Evolutionary conservation across 2,329 filamentous ascomycete species (phyloP).

Genomic region (Aureobasidium musti): DNA sequence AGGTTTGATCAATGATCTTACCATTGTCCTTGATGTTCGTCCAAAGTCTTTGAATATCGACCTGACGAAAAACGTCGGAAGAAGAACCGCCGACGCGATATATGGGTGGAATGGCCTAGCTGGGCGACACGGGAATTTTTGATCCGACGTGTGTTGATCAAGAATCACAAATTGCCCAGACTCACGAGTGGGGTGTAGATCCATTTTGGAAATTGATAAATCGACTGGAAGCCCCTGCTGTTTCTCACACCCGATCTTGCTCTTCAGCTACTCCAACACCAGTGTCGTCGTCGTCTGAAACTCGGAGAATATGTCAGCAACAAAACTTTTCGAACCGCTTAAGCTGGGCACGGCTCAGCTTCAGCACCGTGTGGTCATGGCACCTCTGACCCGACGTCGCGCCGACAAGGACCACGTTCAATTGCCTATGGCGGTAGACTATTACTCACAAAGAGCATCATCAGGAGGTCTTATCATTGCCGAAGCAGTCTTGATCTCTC

Average conservation of each 20-base stretch:
- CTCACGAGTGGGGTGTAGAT: not conserved
- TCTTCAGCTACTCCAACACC: not conserved
- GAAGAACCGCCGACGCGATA: not conserved
- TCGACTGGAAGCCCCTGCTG: not conserved
- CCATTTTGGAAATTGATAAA: not conserved
- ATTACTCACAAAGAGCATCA: slow-evolving; percentile 33
- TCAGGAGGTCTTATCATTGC: slow-evolving; percentile 61
- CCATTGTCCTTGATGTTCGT: too few relatives aligned
- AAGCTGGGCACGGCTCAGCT: slow-evolving; percentile 48
- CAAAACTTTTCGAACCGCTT: slow-evolving; percentile 47
- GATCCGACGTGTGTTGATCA: too few relatives aligned
- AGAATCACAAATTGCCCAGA: not conserved
- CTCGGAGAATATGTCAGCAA: slow-evolving; percentile 5
- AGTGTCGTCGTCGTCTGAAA: not conserved
- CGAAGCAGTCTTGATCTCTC: slow-evolving; percentile 58
- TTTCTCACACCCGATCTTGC: not conserved
- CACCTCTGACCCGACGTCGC: slow-evolving; percentile 57
- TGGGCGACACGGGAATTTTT: too few relatives aligned
- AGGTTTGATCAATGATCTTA: not conserved
- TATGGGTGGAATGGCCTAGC: not conserved
- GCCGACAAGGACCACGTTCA: slow-evolving; percentile 53
- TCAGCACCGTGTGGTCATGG: slow-evolving; percentile 55
- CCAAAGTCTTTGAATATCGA: too few relatives aligned
- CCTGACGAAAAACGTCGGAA: not conserved
- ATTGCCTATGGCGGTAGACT: slow-evolving; percentile 28